Percentiles rank a stretch among this genome's conserved stretches.
Evolutionary conservation across 2,329 filamentous ascomycete genomes (phyloP).

Genomic region (Stromatinia cepivora): DNA sequence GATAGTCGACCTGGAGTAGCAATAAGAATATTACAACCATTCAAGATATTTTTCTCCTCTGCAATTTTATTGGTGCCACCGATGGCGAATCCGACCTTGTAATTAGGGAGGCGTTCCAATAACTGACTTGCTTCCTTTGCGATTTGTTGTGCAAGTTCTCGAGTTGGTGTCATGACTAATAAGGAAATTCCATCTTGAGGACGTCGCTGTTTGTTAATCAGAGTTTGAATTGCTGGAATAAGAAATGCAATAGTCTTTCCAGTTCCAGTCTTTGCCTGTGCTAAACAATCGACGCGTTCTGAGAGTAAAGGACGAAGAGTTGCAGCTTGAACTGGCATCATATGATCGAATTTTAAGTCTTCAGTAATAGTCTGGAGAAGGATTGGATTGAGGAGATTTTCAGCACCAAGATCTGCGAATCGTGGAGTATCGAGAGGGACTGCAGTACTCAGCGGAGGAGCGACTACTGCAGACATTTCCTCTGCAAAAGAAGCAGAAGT

Average conservation of each 20-base stretch:
- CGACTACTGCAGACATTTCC: slow-evolving; percentile 33
- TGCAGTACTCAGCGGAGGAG: slow-evolving; percentile 43
- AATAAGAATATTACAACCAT: slow-evolving; percentile 84
- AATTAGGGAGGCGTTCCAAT: slow-evolving; percentile 37
- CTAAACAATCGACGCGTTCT: slow-evolving; percentile 66
- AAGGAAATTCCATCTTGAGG: slow-evolving; percentile 54
- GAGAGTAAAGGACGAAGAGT: slow-evolving; percentile 79
- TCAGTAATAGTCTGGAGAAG: slow-evolving; percentile 61
- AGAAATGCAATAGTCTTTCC: slow-evolving; percentile 96
- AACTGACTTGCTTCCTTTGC: slow-evolving; percentile 66
- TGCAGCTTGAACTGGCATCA: slow-evolving; percentile 89
- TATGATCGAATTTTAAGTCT: slow-evolving; percentile 74
- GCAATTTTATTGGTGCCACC: slow-evolving; percentile 79
- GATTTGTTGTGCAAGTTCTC: slow-evolving; percentile 80
- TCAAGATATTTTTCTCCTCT: slow-evolving; percentile 67
- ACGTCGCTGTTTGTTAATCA: slow-evolving; percentile 51
- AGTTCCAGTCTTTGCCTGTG: slow-evolving; percentile 94
- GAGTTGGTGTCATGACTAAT: slow-evolving; percentile 75
- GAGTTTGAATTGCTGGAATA: slow-evolving; percentile 73
- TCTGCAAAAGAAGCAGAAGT: slow-evolving; percentile 13
- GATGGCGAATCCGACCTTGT: slow-evolving; percentile 73
- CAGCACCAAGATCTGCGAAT: slow-evolving; percentile 49
- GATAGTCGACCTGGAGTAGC: slow-evolving; percentile 85
- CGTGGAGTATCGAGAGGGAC: slow-evolving; percentile 49
- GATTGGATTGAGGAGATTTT: slow-evolving; percentile 48